phyloP scores from a whole-genome alignment of 2,329 filamentous ascomycete species.

The Chaetomiaceae sp. region DNA sequence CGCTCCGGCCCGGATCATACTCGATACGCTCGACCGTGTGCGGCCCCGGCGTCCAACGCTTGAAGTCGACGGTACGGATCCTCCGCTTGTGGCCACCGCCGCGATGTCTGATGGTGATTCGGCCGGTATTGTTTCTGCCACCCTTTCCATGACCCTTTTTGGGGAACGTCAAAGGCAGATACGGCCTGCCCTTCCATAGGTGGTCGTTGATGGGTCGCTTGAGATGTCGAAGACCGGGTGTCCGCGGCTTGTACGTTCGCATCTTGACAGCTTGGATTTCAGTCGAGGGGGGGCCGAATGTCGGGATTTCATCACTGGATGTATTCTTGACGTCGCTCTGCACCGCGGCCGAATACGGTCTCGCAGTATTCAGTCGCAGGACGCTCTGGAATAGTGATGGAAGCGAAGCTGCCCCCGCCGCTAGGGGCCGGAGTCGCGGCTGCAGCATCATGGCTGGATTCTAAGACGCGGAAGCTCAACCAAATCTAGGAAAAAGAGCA shows the following conservation, averaged over 20 bases:
- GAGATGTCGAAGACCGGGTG: conserved; percentile 87
- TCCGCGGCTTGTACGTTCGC: conserved; percentile 88
- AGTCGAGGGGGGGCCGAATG: conserved; percentile 17
- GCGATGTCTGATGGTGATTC: conserved; percentile 83
- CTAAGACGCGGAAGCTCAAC: background rate
- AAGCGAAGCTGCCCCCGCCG: conserved; percentile 26
- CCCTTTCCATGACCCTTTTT: conserved; percentile 93
- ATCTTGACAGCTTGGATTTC: conserved; percentile 47
- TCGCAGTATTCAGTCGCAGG: conserved; percentile 20
- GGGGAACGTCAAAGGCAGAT: conserved; percentile 76
- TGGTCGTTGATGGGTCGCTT: conserved; percentile 93
- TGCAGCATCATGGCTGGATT: conserved; percentile 53
- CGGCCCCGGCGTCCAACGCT: conserved; percentile 70
- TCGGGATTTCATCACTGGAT: conserved; percentile 1
- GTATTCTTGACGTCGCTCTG: conserved; percentile 14
- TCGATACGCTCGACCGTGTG: conserved; percentile 92
- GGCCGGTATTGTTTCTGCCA: conserved; percentile 82
- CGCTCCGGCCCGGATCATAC: conserved; percentile 88
- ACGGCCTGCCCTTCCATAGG: conserved; percentile 88
- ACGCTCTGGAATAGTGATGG: conserved; percentile 23
- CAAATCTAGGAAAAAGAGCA: conserved; percentile 1
- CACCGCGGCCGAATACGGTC: conserved; percentile 26
- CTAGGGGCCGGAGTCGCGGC: conserved; percentile 55
- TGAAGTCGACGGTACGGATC: conserved; percentile 88
- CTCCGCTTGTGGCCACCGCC: conserved; percentile 90